Percentiles rank a stretch among this genome's conserved stretches.
These are phyloP conservation scores for Pseudogymnoascus sp. DNA, from an alignment of 2,329 filamentous ascomycete genomes.

Conservation along the genomic window DNA sequence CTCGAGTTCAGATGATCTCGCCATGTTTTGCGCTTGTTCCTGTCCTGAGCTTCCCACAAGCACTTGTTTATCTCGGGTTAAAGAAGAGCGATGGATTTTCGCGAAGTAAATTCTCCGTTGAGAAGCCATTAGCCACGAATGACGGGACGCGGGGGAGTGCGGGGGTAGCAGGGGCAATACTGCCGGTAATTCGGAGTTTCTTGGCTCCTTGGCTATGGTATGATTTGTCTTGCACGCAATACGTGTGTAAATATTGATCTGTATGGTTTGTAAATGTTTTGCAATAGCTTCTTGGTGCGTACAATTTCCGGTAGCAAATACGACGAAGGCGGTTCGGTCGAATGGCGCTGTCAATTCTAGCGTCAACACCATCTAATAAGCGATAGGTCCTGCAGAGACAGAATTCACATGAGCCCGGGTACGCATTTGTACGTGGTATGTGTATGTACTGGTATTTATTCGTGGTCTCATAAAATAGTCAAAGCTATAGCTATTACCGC, in stretches of 20 bases:
- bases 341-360: background rate
- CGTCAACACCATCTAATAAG: background rate
- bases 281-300: background rate
- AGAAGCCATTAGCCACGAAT: constrained; percentile 3
- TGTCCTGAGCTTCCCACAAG: background rate
- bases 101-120: background rate
- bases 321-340: background rate
- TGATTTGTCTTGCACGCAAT: background rate
- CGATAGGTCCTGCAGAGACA: background rate
- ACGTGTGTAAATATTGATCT: background rate
- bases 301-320: background rate
- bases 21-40: background rate
- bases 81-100: background rate
- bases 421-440: too few relatives aligned
- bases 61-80: constrained; percentile 4
- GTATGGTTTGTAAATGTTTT: background rate
- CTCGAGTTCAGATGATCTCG: background rate
- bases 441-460: background rate
- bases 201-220: background rate
- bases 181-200: background rate
- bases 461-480: background rate
- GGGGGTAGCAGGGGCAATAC: constrained; percentile 3
- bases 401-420: background rate
- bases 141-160: background rate
- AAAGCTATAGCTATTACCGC: background rate